These are phyloP conservation scores for Pseudozyma sp. DNA, from an alignment of 1,284 basidiomycete species.

Conservation along the genomic window DNA sequence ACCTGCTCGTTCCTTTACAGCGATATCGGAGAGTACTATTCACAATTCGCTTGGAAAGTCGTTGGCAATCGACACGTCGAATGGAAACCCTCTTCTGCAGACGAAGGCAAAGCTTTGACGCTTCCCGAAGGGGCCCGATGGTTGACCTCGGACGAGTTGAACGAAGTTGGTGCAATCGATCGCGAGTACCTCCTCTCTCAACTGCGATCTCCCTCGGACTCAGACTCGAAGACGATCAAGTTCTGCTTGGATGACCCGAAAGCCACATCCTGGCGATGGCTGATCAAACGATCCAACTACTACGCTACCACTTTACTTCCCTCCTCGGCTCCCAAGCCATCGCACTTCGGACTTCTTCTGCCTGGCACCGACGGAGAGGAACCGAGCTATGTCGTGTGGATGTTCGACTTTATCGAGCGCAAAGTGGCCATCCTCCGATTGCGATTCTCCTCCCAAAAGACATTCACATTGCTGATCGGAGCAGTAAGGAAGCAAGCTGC, in stretches of 20 bases:
- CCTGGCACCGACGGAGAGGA: background rate
- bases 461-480: constrained; percentile 13
- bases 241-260: constrained; percentile 47
- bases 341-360: constrained; percentile 20
- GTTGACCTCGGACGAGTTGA: constrained; percentile 22
- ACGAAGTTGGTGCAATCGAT: constrained; percentile 25
- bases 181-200: constrained; percentile 26
- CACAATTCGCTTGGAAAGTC: constrained; percentile 69
- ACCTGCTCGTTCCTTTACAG: constrained; percentile 76
- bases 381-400: constrained; percentile 36
- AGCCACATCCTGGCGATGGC: constrained; percentile 45
- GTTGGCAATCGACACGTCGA: constrained; percentile 36
- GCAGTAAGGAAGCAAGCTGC: constrained; percentile 23
- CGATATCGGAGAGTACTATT: constrained; percentile 76
- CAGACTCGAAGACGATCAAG: constrained; percentile 5
- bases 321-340: constrained; percentile 21
- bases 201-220: constrained; percentile 4
- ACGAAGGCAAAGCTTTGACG: background rate
- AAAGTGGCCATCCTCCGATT: constrained; percentile 38
- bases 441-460: constrained; percentile 1
- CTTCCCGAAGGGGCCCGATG: constrained; percentile 20
- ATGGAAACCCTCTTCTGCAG: constrained; percentile 22
- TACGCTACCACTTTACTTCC: constrained; percentile 35
- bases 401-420: constrained; percentile 33
- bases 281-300: constrained; percentile 40